Evolutionary conservation across 495 filamentous ascomycete species (phyloP).

Genomic region (Aspergillus avenaceus): DNA sequence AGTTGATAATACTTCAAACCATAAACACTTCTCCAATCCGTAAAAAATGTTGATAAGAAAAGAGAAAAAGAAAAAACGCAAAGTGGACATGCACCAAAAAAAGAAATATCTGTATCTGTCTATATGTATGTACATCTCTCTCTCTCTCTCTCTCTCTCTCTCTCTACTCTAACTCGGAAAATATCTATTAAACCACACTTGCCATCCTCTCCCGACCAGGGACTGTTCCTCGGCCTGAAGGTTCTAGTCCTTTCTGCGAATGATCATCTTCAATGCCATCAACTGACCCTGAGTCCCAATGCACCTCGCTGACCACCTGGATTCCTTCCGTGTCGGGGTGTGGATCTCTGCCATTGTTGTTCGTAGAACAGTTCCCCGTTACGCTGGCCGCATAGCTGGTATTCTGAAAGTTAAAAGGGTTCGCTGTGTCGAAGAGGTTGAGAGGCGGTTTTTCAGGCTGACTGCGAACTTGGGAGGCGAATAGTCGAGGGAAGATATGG

Average conservation of each 20-base stretch:
- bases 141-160: no score
- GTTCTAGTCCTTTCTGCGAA: neutral
- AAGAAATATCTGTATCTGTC: no score
- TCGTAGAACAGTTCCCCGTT: conserved; percentile 10
- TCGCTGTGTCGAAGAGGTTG: conserved; percentile 6
- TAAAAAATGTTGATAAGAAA: no score
- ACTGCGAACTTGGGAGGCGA: conserved; percentile 17
- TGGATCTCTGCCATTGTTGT: neutral
- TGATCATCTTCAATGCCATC: conserved; percentile 1
- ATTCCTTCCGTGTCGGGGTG: conserved; percentile 19
- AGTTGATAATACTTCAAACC: no score
- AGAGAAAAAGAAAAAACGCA: neutral
- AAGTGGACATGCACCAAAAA: no score
- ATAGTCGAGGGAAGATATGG: conserved; percentile 55
- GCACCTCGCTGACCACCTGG: conserved; percentile 30
- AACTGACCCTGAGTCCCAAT: conserved; percentile 10
- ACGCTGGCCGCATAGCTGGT: conserved; percentile 30
- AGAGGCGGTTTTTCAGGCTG: conserved; percentile 11
- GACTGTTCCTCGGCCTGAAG: neutral
- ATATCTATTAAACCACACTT: neutral
- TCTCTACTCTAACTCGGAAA: no score
- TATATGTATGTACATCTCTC: no score
- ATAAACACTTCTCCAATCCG: no score
- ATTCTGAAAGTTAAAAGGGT: conserved; percentile 6
- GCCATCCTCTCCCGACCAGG: neutral